Evolutionary conservation across 257 asterid genomes (phyloP).

Genomic region (Fraxinus excelsior): DNA sequence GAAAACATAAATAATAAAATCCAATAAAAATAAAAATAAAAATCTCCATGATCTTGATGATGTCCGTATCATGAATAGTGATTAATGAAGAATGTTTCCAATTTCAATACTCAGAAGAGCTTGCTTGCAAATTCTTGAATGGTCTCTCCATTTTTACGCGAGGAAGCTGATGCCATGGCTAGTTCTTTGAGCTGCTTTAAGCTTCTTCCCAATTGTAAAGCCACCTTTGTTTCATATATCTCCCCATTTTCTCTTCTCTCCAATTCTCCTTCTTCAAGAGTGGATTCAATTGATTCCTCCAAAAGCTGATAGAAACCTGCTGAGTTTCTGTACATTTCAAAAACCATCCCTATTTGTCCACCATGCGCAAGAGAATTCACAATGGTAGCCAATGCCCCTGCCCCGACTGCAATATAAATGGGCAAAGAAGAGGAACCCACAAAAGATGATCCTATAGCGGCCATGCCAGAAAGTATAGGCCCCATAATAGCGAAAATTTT

Average conservation of each 20-base stretch:
- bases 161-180: conserved; percentile 26
- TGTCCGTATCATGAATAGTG: too few species aligned
- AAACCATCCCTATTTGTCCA: conserved; percentile 37
- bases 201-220: conserved; percentile 33
- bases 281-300: conserved; percentile 30
- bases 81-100: neutral
- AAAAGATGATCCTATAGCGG: conserved; percentile 23
- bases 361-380: conserved; percentile 37
- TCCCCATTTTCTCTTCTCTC: conserved; percentile 24
- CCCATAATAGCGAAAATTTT: conserved; percentile 22
- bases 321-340: conserved; percentile 33
- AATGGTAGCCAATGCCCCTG: conserved; percentile 24
- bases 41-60: too few species aligned
- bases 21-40: too few species aligned
- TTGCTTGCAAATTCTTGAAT: conserved; percentile 36
- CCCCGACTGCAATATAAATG: conserved; percentile 20
- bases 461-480: conserved; percentile 20
- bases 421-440: conserved; percentile 9
- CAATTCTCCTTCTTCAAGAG: neutral
- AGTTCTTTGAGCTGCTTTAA: conserved; percentile 21
- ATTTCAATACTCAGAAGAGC: conserved; percentile 20
- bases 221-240: conserved; percentile 31
- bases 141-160: conserved; percentile 14
- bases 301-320: conserved; percentile 32
- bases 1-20: too few species aligned